Evolutionary conservation across 768 basidiomycete genomes (phyloP), one percentile per base, ranked within the genome.

Genomic region (Ramaria sp.): DNA sequence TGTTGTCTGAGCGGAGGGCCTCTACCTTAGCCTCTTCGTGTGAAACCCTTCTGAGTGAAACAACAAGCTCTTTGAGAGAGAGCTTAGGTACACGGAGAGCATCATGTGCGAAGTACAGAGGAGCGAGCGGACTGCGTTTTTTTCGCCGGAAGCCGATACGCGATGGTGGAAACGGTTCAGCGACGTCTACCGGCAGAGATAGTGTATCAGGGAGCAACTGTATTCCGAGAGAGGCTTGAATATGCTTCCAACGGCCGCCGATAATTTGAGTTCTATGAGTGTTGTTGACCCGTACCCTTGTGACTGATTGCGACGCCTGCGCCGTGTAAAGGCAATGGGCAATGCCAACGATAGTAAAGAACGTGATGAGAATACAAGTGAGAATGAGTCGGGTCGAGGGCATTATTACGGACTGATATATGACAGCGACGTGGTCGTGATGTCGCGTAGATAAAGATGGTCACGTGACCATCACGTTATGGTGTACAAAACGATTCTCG

Each of bases 191-290:
- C 5, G 45, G 45, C 9, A 47, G 24, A 7, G 18, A 12, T 2
- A 41, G 39, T 16, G 5, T 48, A 22, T 56, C 61, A 37, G 65
- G 45, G 48, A 62, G 58, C 20, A 63, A 62, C 0, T 63, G 62
- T 12, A 70, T 64, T 49, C 60, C 61, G 7, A 70, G 60, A 27
- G 70, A 66, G 3, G 58, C 55, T 6, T 68, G 64, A 22, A 70
- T 62, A 27, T 57, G 59, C 34, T 58, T 48, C 69, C 69, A 70
- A 58, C 67, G 66, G 30, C 69, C 69, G 38, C 64, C 59, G n/a
- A 47, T 47, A 24, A 16, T 24, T 10, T 30, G 10, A 9, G 5
- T 9, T 20, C 1, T 43, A 25, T 43, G 45, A 9, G 45, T 3
- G 22, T 16, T 3, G 22, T 16, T 25, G 22, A 12, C 27, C 18